Evolutionary conservation across 331 rosid species (phyloP).

Genomic region (Ulmus americana): DNA sequence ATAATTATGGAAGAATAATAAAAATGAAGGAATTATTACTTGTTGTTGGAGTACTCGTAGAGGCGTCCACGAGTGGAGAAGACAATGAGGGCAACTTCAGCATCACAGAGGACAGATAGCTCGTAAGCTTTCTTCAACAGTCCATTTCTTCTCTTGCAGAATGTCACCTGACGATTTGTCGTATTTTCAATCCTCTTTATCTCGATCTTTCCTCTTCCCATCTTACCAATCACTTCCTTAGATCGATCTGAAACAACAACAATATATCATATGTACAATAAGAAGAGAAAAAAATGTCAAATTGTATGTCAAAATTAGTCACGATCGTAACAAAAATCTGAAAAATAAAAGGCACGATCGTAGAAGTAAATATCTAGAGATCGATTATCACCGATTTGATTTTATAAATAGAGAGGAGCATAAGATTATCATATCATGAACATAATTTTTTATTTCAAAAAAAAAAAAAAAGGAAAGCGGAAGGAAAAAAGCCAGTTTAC

Average conservation of each 20-base stretch:
- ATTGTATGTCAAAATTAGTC: no score
- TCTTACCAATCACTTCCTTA: constrained; percentile 1
- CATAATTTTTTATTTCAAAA: background rate
- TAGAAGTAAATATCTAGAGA: background rate
- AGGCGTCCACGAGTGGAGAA: constrained; percentile 93
- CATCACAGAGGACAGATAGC: constrained; percentile 81
- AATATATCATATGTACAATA: background rate
- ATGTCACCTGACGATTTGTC: constrained; percentile 80
- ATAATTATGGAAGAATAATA: background rate
- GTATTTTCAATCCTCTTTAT: constrained; percentile 89
- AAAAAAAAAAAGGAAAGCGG: background rate
- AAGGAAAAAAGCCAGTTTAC: background rate
- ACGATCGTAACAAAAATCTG: background rate
- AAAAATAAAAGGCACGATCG: background rate
- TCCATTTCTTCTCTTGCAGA: constrained; percentile 91
- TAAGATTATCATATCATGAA: background rate
- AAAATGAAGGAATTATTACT: constrained; percentile 34
- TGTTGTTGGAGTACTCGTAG: constrained; percentile 81
- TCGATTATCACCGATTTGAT: background rate
- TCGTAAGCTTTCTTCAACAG: constrained; percentile 87
- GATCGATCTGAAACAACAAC: background rate
- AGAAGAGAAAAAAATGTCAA: background rate
- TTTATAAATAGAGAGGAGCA: no score
- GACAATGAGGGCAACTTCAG: constrained; percentile 81
- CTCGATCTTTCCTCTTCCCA: constrained; percentile 95